phyloP scores from a whole-genome alignment of 345 rosid genomes.

The Laguncularia racemosa region DNA sequence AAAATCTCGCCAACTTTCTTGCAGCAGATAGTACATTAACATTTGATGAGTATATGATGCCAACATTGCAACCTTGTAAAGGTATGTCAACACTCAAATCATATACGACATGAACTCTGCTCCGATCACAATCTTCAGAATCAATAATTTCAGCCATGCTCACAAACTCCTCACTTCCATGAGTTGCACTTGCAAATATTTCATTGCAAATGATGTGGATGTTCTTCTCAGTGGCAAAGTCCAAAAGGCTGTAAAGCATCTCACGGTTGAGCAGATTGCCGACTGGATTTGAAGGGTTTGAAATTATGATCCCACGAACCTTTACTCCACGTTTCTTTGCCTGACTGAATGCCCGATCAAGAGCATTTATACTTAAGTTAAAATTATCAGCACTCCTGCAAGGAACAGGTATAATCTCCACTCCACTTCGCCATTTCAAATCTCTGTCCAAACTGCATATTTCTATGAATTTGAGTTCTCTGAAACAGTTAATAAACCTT shows the following conservation, averaged over 20 bases:
- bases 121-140: conserved; percentile 48
- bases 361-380: conserved; percentile 53
- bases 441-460: conserved; percentile 68
- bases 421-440: conserved; percentile 86
- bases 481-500: neutral
- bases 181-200: conserved; percentile 54
- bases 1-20: conserved; percentile 56
- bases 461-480: conserved; percentile 15
- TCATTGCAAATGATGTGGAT: conserved; percentile 77
- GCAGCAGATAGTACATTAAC: conserved; percentile 53
- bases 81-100: conserved; percentile 67
- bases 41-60: conserved; percentile 63
- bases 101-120: conserved; percentile 74
- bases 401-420: conserved; percentile 79
- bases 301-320: conserved; percentile 68
- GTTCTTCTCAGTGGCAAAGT: conserved; percentile 86
- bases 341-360: conserved; percentile 76
- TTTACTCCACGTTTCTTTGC: conserved; percentile 84
- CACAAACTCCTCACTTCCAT: conserved; percentile 55
- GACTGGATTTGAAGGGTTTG: conserved; percentile 78
- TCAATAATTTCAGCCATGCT: conserved; percentile 71
- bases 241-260: conserved; percentile 57
- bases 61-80: conserved; percentile 53
- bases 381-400: conserved; percentile 81
- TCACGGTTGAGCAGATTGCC: conserved; percentile 52